Base-by-base conservation (phyloP, 176 grass and related monocot genomes). In the Hyparrhenia diplandra region DNA sequence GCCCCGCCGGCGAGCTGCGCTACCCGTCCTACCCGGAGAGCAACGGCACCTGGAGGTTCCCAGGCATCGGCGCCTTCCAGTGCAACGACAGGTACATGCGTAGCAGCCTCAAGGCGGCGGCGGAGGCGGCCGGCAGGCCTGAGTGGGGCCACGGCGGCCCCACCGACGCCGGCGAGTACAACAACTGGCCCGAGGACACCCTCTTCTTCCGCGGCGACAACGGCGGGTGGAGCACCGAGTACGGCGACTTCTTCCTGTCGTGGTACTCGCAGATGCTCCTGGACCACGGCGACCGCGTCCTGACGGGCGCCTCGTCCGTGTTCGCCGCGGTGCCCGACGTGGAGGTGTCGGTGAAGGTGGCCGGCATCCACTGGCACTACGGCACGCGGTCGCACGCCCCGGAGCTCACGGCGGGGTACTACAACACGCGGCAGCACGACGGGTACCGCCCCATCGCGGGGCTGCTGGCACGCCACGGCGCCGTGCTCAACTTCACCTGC, bases 321-420 rank as follows among this genome's bases (percentile, higher is more conserved):
- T 93, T 91, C 86, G 13, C 28, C 49, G 2, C 28, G 0, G 8
- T 76, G 43, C 13, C 16, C 4, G 8, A 40, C n/a, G 73, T 89
- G 17, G 84, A 80, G 54, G 17, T 97, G 10, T 93, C 90, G 6
- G 90, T 67, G 3, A 97, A 93, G 85, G 88, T 97, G 34, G 88
- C 90, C 12, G 90, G 90, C 49, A 97, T 93, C 80, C 93, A 97
- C 83, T 90, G 90, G 90, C 93, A 97, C 76, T 93, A 93, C 67
- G 85, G 80, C 35, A 90, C 90, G 9, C 72, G 83, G 23, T 97
- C 88, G 4, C 90, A 97, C 77, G 88, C 90, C 1, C 10, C 90
- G 0, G 93, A 97, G 76, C 86, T 93, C 10, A 97, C 93, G 1
- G 90, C 90, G 0, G 90, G 93, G 6, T 93, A 91, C 82, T 90